Evolutionary conservation across 1,139 yeast species (phyloP).

Genomic region (Zygoascus sp.): DNA sequence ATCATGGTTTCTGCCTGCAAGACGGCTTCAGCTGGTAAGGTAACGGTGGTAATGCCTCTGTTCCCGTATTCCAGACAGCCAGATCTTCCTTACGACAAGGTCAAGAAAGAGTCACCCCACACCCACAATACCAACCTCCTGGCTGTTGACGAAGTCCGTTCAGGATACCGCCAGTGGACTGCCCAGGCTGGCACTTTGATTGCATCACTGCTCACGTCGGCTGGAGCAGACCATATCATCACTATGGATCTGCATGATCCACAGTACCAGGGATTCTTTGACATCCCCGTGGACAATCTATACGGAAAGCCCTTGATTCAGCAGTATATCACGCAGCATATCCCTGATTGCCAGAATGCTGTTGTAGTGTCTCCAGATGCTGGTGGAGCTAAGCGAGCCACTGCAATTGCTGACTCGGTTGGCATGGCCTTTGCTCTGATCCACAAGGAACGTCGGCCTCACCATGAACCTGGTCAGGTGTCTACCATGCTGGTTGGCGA

Average conservation of each 20-base stretch:
- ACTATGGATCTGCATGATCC: conserved; percentile 97
- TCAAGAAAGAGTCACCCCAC: conserved; percentile 53
- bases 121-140: conserved; percentile 44
- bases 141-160: conserved; percentile 29
- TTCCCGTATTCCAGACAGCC: conserved; percentile 97
- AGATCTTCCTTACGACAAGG: conserved; percentile 78
- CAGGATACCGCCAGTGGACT: conserved; percentile 90
- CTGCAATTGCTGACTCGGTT: conserved; percentile 85
- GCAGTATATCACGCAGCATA: conserved; percentile 67
- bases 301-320: conserved; percentile 81
- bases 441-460: conserved; percentile 83
- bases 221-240: conserved; percentile 95
- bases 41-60: conserved; percentile 90
- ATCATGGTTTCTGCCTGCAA: conserved; percentile 93
- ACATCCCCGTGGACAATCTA: conserved; percentile 86
- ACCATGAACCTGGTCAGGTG: conserved; percentile 38
- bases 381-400: conserved; percentile 96
- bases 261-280: conserved; percentile 93
- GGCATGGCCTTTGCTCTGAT: conserved; percentile 90
- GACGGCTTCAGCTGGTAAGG: conserved; percentile 88
- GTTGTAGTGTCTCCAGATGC: conserved; percentile 94
- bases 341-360: conserved; percentile 71
- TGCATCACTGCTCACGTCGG: conserved; percentile 81
- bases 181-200: conserved; percentile 93
- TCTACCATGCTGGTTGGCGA: conserved; percentile 94